A percentile compares a stretch with the other conserved stretches of the same genome.
phyloP scores from a whole-genome alignment of 768 basidiomycete species.

The Mycena chlorophos region DNA sequence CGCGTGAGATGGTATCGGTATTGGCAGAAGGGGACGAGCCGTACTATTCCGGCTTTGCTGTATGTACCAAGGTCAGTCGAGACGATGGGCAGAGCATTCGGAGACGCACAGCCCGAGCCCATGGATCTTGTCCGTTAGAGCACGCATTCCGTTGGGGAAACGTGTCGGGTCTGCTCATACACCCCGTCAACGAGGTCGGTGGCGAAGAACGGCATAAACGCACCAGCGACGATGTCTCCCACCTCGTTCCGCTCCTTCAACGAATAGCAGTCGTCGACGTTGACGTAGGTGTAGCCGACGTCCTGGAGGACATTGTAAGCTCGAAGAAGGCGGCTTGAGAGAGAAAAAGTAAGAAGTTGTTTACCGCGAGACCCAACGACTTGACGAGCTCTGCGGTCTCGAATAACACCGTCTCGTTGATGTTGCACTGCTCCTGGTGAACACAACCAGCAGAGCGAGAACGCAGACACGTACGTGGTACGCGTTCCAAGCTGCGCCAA shows the following conservation, averaged over 20 bases:
- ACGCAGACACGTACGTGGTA: slow-evolving; percentile 51
- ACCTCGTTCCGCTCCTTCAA: slow-evolving; percentile 50
- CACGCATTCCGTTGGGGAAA: slow-evolving; percentile 61
- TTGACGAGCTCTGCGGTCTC: slow-evolving; percentile 52
- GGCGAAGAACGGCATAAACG: slow-evolving; percentile 18
- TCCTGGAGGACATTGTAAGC: slow-evolving; percentile 39
- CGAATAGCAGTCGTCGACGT: slow-evolving; percentile 67
- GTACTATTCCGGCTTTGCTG: slow-evolving; percentile 64
- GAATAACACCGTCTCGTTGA: slow-evolving; percentile 53
- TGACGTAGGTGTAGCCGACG: slow-evolving; percentile 58
- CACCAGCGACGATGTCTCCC: slow-evolving; percentile 61
- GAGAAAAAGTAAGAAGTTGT: slow-evolving; percentile 6
- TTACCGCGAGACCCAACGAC: slow-evolving; percentile 51
- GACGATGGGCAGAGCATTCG: slow-evolving; percentile 1
- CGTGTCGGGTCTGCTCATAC: slow-evolving; percentile 41
- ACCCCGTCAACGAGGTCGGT: background rate
- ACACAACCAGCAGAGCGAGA: background rate
- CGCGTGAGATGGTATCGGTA: too few relatives aligned
- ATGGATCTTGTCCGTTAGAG: slow-evolving; percentile 56
- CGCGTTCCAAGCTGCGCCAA: slow-evolving; percentile 62
- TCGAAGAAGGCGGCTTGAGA: background rate
- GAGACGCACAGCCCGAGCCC: slow-evolving; percentile 53
- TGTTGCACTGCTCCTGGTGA: slow-evolving; percentile 48
- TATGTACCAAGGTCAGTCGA: too few relatives aligned
- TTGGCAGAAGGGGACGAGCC: slow-evolving; percentile 19